These are phyloP conservation scores for Bertia moriformis DNA, from an alignment of 2,329 filamentous ascomycete genomes.

Conservation along the genomic window DNA sequence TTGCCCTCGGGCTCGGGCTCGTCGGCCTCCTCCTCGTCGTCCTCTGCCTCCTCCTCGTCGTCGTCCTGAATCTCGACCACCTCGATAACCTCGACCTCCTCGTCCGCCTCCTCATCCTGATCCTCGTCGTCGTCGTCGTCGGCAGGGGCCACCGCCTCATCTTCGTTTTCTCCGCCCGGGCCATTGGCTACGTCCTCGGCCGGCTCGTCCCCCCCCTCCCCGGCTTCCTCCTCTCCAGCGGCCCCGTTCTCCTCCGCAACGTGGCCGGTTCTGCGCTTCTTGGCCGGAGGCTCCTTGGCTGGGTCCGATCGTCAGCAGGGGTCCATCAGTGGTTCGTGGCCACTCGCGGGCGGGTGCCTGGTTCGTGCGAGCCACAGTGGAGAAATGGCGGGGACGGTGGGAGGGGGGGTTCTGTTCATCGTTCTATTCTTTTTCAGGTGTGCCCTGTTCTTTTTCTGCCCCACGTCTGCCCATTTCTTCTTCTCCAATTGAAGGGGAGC, in stretches of 20 bases:
- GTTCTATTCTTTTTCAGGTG: too few relatives aligned
- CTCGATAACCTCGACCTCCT: conserved; percentile 7
- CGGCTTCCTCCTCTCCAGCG: too few relatives aligned
- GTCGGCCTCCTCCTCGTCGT: conserved; percentile 5
- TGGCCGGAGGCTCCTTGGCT: conserved; percentile 28
- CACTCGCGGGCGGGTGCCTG: background rate
- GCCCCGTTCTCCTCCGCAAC: too few relatives aligned
- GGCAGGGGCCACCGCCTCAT: conserved; percentile 13
- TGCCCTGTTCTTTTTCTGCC: too few relatives aligned
- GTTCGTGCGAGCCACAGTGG: too few relatives aligned
- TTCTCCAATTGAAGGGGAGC: too few relatives aligned
- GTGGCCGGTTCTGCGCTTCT: conserved; percentile 32
- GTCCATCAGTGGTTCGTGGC: background rate
- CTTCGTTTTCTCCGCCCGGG: too few relatives aligned
- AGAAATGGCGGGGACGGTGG: too few relatives aligned
- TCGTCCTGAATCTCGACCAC: too few relatives aligned
- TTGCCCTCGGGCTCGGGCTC: conserved; percentile 5
- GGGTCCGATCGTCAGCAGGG: conserved; percentile 1
- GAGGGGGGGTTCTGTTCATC: too few relatives aligned
- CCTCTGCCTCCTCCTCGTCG: conserved; percentile 8
- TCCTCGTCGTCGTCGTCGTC: conserved; percentile 11
- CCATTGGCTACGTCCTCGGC: background rate
- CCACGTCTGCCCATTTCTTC: too few relatives aligned
- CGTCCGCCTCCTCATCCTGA: conserved; percentile 7
- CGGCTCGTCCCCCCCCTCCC: too few relatives aligned